phyloP scores from a whole-genome alignment of 768 basidiomycete genomes.

The Russula sp. region DNA sequence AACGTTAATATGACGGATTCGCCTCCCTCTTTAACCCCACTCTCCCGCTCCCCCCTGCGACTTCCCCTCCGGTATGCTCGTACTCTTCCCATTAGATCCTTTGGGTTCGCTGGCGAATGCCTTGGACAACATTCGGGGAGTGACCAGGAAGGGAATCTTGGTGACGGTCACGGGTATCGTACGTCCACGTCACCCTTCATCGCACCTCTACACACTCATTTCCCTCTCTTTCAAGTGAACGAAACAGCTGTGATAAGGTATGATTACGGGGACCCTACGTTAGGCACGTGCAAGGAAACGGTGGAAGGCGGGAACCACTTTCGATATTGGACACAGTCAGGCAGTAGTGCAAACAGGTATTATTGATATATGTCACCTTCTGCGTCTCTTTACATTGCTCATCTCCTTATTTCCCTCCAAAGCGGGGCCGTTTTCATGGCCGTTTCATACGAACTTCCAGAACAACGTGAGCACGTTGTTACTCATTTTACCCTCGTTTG shows the following conservation, averaged over 20 bases:
- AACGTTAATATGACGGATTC: not conserved
- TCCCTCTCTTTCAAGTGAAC: conserved; percentile 49
- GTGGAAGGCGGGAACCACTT: conserved; percentile 85
- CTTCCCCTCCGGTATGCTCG: not conserved
- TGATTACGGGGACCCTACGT: conserved; percentile 73
- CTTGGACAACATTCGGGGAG: conserved; percentile 75
- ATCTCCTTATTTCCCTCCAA: not conserved
- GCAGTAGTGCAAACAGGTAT: conserved; percentile 55
- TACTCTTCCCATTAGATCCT: conserved; percentile 45
- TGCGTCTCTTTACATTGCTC: not conserved
- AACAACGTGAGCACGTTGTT: conserved; percentile 46
- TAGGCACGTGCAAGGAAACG: conserved; percentile 87
- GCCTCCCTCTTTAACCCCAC: not conserved
- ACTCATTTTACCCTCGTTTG: not conserved
- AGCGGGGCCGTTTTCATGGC: conserved; percentile 78
- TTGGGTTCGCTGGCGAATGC: conserved; percentile 75
- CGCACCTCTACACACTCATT: not conserved
- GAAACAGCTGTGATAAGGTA: conserved; percentile 82
- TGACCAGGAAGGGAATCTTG: conserved; percentile 71
- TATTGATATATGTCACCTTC: conserved; percentile 25
- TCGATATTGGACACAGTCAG: conserved; percentile 85
- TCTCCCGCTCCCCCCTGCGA: not conserved
- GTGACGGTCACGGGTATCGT: conserved; percentile 77
- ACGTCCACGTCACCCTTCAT: conserved; percentile 33
- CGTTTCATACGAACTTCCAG: conserved; percentile 67